Evolutionary conservation across 2,329 filamentous ascomycete genomes (phyloP), one percentile per base, ranked within the genome.

Genomic region (Zymoseptoria tritici): DNA sequence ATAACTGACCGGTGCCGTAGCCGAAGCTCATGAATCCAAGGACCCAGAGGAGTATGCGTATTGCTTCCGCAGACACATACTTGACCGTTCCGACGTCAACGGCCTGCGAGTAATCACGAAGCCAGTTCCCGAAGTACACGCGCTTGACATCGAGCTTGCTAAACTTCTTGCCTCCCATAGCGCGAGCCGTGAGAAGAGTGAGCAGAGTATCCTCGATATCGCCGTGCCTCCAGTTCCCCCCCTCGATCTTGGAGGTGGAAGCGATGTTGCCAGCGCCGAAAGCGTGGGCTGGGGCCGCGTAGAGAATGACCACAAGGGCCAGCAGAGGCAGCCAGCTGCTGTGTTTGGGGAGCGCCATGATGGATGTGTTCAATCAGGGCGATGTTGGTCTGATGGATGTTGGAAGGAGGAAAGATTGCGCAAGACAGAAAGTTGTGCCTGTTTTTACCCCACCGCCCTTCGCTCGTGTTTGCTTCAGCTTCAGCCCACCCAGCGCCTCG

Each of bases 181-280:
- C 80, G 61, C 82, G 80, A 51, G 85, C 84, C 72, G 88, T 83
- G 53, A 86, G 76, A 26, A 96, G 80, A 61, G 83, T 86, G 60
- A 96, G 84, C 58, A 96, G 85, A 36, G 88, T 87, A 79, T 97
- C 92, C 79, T 96, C 92, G 70, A 97, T 95, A 75, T 97, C 92
- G 70, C 77, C 77, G 76, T 79, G 77, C 55, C 77, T 74, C 75
- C 75, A 79, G 67, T 79, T 79, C 57, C 73, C 67, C 19, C 77
- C 77, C 62, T 79, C 72, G 55, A 74, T 67, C 52, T 69, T 68
- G 42, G 71, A 68, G 19, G 71, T 68, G 16, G 70, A 71, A 7
- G 71, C 72, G 60, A 74, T 74, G 64, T 79, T 79, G 63, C 91
- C 91, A 9, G 78, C 78, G 58, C 78, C 78, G 63, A 80, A 80